Conservation (phyloP, 805 yeast genomes). For the Wickerhamiella cacticola region DNA sequence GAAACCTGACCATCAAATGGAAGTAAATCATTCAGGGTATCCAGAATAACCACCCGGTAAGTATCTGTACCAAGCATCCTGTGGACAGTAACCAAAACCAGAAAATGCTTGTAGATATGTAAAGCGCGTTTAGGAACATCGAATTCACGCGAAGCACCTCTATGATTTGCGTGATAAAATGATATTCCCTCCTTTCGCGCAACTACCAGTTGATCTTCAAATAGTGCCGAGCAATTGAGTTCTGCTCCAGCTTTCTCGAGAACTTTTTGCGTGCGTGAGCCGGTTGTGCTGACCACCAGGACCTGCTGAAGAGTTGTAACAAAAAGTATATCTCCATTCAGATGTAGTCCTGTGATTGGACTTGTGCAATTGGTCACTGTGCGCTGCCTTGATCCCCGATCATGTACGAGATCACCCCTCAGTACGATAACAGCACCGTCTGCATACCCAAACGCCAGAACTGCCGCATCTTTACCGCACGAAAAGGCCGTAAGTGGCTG, state of each 20-base stretch:
- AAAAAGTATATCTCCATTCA: constrained; percentile 40
- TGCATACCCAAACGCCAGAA: constrained; percentile 66
- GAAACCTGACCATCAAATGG: constrained; percentile 61
- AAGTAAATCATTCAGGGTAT: constrained; percentile 54
- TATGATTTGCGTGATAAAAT: constrained; percentile 37
- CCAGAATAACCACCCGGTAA: constrained; percentile 54
- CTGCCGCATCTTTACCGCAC: constrained; percentile 42
- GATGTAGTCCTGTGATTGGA: constrained; percentile 68
- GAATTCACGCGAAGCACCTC: constrained; percentile 39
- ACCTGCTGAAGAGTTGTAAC: constrained; percentile 66
- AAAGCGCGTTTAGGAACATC: constrained; percentile 45
- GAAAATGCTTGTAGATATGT: constrained; percentile 39
- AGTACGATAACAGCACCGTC: constrained; percentile 73
- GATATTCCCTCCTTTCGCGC: constrained; percentile 53
- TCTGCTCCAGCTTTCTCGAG: constrained; percentile 42
- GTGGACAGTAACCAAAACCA: constrained; percentile 34
- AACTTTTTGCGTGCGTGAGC: constrained; percentile 44
- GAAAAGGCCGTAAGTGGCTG: constrained; percentile 64
- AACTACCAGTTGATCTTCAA: constrained; percentile 44
- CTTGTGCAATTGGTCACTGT: constrained; percentile 54
- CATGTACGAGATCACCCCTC: constrained; percentile 79
- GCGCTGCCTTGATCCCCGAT: constrained; percentile 82
- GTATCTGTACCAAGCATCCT: constrained; percentile 28
- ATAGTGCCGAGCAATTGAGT: constrained; percentile 33
- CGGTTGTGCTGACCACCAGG: constrained; percentile 61